These are phyloP conservation scores for Oropetium thomaeum DNA, from an alignment of 176 grass and related monocot species.

Conservation along the genomic window DNA sequence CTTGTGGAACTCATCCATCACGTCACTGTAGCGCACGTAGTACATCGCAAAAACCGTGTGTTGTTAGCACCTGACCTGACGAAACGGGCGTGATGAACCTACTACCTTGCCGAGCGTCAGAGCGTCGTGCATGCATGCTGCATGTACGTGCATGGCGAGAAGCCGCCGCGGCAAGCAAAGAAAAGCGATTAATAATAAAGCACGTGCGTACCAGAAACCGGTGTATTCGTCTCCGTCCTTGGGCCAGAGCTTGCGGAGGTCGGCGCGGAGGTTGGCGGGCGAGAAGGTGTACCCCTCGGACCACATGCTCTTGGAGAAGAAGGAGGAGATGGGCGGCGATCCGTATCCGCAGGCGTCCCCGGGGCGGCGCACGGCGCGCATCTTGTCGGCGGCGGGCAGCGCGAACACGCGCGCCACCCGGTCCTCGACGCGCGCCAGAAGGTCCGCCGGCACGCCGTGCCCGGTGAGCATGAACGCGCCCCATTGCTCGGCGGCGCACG, in stretches of 20 bases:
- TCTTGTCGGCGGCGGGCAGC: constrained; percentile 63
- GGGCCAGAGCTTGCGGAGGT: constrained; percentile 91
- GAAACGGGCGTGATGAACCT: too few species aligned
- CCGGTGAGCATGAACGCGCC: constrained; percentile 75
- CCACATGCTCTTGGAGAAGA: constrained; percentile 99
- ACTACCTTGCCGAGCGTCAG: neutral
- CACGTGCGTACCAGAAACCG: constrained; percentile 62
- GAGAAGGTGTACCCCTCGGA: constrained; percentile 97
- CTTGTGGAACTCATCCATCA: constrained; percentile 85
- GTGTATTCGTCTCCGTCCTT: constrained; percentile 55
- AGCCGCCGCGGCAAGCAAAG: neutral
- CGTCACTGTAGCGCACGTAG: constrained; percentile 50
- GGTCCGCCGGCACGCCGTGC: constrained; percentile 39
- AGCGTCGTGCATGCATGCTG: constrained; percentile 34
- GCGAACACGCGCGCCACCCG: constrained; percentile 67
- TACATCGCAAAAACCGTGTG: neutral
- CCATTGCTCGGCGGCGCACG: constrained; percentile 69
- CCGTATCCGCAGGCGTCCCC: constrained; percentile 77
- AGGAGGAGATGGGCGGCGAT: constrained; percentile 89
- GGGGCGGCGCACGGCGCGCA: constrained; percentile 54
- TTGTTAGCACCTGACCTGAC: too few species aligned
- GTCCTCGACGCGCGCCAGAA: constrained; percentile 61
- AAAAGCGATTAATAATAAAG: neutral
- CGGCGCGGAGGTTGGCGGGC: constrained; percentile 49
- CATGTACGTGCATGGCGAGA: neutral